These are phyloP conservation scores for Jamesozyma hellenica DNA, from an alignment of 805 yeast genomes.

Conservation along the genomic window DNA sequence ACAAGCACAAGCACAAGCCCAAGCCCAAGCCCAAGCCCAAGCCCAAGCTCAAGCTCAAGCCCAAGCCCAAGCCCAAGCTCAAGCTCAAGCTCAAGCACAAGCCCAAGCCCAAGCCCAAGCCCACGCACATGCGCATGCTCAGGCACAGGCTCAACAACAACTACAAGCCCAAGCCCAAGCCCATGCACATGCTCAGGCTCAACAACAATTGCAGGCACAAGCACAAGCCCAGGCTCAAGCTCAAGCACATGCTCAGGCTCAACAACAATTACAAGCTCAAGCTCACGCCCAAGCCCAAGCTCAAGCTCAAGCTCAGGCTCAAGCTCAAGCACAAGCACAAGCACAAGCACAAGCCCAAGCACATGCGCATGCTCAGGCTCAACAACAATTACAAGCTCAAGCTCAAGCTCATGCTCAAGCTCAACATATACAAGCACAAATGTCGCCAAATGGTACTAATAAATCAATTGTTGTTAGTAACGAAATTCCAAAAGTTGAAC, in stretches of 20 bases:
- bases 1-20: conserved; percentile 1
- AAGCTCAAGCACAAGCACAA: conserved; percentile 3
- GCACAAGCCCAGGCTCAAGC: conserved; percentile 3
- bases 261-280: conserved; percentile 4
- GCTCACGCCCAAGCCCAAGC: conserved; percentile 3
- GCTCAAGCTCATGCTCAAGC: not conserved
- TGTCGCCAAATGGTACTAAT: not conserved
- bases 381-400: conserved; percentile 1
- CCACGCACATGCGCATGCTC: conserved; percentile 1
- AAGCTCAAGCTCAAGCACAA: conserved; percentile 3
- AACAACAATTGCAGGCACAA: conserved; percentile 2
- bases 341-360: conserved; percentile 2
- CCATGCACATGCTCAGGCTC: not conserved
- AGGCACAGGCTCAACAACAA: conserved; percentile 2
- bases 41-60: conserved; percentile 1
- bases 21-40: conserved; percentile 3
- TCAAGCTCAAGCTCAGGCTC: conserved; percentile 4
- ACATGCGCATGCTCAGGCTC: conserved; percentile 1
- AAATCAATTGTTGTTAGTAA: not conserved
- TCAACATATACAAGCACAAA: conserved; percentile 3
- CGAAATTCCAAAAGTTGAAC: not conserved
- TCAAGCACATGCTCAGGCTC: conserved; percentile 1
- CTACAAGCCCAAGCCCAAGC: conserved; percentile 1
- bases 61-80: conserved; percentile 6
- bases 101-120: conserved; percentile 2